Conservation (phyloP, 2,329 filamentous ascomycete species). For the Dendryphion nanum region DNA sequence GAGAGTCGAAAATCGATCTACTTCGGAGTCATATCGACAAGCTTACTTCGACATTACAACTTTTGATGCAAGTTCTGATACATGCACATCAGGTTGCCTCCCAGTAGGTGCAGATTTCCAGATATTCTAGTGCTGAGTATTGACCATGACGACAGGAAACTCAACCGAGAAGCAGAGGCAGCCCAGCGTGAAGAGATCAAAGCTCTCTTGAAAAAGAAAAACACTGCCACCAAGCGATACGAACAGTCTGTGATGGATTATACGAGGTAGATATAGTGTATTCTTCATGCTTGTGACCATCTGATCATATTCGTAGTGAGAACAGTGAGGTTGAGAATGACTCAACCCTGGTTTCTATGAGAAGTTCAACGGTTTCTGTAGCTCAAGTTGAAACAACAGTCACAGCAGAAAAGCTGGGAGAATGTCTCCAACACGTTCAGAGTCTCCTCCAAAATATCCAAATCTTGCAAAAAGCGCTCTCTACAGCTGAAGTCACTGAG, state of each 20-base stretch:
- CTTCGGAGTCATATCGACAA: constrained; percentile 28
- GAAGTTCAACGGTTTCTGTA: constrained; percentile 5
- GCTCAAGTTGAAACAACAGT: constrained; percentile 17
- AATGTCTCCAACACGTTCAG: constrained; percentile 23
- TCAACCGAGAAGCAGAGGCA: constrained; percentile 22
- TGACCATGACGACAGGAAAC: constrained; percentile 8
- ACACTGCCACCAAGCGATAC: constrained; percentile 20
- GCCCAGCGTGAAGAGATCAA: constrained; percentile 27
- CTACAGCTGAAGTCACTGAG: constrained; percentile 38
- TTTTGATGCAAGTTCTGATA: constrained; percentile 28
- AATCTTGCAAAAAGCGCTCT: constrained; percentile 26
- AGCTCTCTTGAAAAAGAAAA: constrained; percentile 20
- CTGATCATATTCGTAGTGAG: constrained; percentile 3
- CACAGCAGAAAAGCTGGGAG: constrained; percentile 15
- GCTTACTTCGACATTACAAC: constrained; percentile 28
- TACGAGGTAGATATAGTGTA: not conserved
- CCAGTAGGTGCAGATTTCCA: constrained; percentile 6
- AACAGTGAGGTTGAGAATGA: constrained; percentile 5
- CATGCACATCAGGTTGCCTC: constrained; percentile 25
- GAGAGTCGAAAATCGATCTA: constrained; percentile 30
- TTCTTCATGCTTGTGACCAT: no score
- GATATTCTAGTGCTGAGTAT: not conserved
- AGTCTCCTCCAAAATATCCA: constrained; percentile 22
- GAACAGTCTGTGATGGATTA: constrained; percentile 21
- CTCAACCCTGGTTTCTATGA: constrained; percentile 2